A percentile compares a stretch with the other conserved stretches of the same genome.
phyloP scores from a whole-genome alignment of 2,329 filamentous ascomycete species.

The Ophiostoma triangulosporum region DNA sequence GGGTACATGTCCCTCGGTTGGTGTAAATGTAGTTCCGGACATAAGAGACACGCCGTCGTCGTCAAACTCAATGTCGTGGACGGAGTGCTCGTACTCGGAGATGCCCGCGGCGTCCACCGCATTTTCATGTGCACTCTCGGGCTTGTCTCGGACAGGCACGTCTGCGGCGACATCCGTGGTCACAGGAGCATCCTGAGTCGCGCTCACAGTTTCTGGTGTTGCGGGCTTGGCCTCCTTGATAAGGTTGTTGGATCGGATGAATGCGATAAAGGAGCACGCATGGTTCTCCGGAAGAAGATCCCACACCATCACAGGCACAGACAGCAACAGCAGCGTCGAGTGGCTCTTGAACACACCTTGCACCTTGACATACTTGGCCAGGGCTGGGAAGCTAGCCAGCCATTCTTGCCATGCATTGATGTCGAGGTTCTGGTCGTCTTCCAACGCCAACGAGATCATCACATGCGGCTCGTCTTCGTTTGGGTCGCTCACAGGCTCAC shows the following conservation, averaged over 20 bases:
- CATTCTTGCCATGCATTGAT: constrained; percentile 47
- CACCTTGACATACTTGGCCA: constrained; percentile 47
- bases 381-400: constrained; percentile 40
- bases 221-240: constrained; percentile 13
- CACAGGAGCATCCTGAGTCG: background rate
- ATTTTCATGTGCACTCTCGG: background rate
- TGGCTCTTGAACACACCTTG: constrained; percentile 49
- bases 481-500: constrained; percentile 25
- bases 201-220: background rate
- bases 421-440: constrained; percentile 42
- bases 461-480: constrained; percentile 45
- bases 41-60: constrained; percentile 19
- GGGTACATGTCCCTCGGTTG: constrained; percentile 13
- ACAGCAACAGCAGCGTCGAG: constrained; percentile 43
- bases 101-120: background rate
- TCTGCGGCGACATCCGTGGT: background rate
- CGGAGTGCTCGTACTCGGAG: background rate
- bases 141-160: background rate
- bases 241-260: constrained; percentile 45
- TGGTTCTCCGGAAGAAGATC: constrained; percentile 43
- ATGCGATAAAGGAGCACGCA: constrained; percentile 44
- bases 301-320: constrained; percentile 46
- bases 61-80: constrained; percentile 5
- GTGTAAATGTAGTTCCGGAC: constrained; percentile 19
- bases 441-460: constrained; percentile 45